Percentiles rank a stretch among this genome's conserved stretches.
phyloP scores from a whole-genome alignment of 495 filamentous ascomycete genomes.

The Beverwykella pulmonaria region DNA sequence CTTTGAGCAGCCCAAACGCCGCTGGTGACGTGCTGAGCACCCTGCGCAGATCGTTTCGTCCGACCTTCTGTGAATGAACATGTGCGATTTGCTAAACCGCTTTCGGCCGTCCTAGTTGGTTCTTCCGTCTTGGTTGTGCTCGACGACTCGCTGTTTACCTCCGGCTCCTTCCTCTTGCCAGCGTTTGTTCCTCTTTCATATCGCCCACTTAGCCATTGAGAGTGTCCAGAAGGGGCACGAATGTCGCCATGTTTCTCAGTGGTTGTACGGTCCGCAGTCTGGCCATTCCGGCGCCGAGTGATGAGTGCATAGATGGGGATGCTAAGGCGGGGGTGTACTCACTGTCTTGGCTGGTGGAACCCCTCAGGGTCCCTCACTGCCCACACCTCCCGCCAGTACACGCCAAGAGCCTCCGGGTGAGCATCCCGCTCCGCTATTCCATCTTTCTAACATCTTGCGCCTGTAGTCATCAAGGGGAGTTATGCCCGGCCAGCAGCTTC shows the following conservation, averaged over 20 bases:
- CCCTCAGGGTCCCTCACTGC: constrained; percentile 3
- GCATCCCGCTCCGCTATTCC: constrained; percentile 33
- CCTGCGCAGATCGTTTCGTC: constrained; percentile 12
- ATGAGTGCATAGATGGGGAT: constrained; percentile 29
- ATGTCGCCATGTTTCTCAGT: constrained; percentile 25
- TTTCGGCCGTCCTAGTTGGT: constrained; percentile 2
- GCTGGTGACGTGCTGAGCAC: background rate
- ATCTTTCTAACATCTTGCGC: constrained; percentile 6
- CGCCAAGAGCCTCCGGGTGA: constrained; percentile 25
- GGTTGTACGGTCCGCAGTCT: constrained; percentile 35
- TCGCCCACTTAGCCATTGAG: constrained; percentile 3
- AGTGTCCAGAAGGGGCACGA: constrained; percentile 17
- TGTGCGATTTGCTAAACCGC: constrained; percentile 17
- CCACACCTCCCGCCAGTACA: constrained; percentile 24
- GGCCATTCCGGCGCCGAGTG: constrained; percentile 16
- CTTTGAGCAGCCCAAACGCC: background rate
- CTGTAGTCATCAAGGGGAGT: background rate
- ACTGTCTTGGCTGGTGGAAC: constrained; percentile 24
- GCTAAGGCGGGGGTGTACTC: constrained; percentile 17
- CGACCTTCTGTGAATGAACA: background rate
- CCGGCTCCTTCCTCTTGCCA: background rate
- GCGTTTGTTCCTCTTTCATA: background rate
- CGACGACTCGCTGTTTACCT: background rate
- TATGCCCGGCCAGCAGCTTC: background rate
- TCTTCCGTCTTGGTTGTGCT: constrained; percentile 12